Evolutionary conservation across 116 monocot genomes (phyloP).

Genomic region (Papilionanthe hybrid): DNA sequence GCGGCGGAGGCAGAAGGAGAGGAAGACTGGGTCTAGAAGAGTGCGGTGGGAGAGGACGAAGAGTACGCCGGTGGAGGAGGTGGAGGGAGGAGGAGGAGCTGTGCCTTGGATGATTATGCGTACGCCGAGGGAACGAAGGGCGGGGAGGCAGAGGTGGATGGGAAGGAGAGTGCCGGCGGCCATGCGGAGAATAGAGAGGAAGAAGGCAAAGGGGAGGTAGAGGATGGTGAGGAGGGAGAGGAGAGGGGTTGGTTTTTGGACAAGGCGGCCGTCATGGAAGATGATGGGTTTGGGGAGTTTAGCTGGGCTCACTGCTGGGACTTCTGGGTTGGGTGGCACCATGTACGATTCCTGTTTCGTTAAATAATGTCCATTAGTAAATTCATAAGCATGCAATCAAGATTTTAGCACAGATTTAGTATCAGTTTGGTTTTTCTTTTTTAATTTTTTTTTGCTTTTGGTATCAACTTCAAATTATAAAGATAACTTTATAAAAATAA

Average conservation of each 20-base stretch:
- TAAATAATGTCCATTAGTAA: neutral
- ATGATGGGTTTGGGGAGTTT: constrained; percentile 16
- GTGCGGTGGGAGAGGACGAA: neutral
- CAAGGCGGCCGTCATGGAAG: constrained; percentile 22
- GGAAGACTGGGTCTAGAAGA: neutral
- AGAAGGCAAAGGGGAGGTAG: constrained; percentile 15
- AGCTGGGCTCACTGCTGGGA: constrained; percentile 2
- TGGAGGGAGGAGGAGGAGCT: constrained; percentile 15
- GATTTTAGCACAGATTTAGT: too few species aligned
- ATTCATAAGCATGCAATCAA: neutral
- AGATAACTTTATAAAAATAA: too few species aligned
- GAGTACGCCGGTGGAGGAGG: neutral
- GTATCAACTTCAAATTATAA: too few species aligned
- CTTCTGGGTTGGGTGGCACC: neutral
- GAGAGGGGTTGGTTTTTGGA: constrained; percentile 14
- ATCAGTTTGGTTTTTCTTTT: too few species aligned
- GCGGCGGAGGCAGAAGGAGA: neutral
- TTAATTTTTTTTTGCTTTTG: too few species aligned
- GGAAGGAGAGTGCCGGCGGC: constrained; percentile 33
- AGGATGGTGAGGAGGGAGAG: constrained; percentile 11
- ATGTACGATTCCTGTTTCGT: constrained; percentile 11
- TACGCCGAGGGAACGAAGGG: constrained; percentile 33
- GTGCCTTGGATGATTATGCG: constrained; percentile 24
- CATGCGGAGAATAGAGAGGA: constrained; percentile 27
- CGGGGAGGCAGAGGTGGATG: constrained; percentile 15